Conservation (phyloP, 768 basidiomycete species). For the Leccinum variicolor region DNA sequence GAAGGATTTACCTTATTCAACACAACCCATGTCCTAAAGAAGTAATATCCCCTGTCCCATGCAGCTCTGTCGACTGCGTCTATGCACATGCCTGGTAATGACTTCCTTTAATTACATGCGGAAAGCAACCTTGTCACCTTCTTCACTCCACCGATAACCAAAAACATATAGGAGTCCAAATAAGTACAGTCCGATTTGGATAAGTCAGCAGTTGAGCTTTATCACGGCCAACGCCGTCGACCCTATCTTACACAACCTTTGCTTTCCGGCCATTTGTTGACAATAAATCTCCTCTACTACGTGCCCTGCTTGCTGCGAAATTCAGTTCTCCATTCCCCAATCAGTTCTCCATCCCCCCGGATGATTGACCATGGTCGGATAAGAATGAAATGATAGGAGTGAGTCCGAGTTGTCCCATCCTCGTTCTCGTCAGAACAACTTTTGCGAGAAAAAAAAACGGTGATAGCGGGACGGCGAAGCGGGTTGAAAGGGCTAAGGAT, state of each 20-base stretch:
- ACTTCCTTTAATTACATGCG: background rate
- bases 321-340: too few species aligned
- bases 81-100: too few species aligned
- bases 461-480: too few species aligned
- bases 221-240: background rate
- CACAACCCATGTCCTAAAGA: background rate
- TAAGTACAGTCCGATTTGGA: background rate
- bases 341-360: too few species aligned
- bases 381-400: too few species aligned
- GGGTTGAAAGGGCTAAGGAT: too few species aligned
- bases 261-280: background rate
- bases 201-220: background rate
- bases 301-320: background rate
- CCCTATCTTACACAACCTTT: background rate
- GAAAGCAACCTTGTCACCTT: background rate
- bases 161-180: background rate
- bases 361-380: too few species aligned
- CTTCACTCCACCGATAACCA: background rate
- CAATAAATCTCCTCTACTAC: background rate
- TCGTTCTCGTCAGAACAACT: too few species aligned
- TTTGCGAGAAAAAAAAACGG: too few species aligned
- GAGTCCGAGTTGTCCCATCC: too few species aligned
- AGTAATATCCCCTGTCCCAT: background rate
- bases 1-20: slow-evolving; percentile 29
- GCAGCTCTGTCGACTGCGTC: too few species aligned